phyloP scores from a whole-genome alignment of 225 moss, liverwort and hornwort genomes.

The Climacium dendroides region DNA sequence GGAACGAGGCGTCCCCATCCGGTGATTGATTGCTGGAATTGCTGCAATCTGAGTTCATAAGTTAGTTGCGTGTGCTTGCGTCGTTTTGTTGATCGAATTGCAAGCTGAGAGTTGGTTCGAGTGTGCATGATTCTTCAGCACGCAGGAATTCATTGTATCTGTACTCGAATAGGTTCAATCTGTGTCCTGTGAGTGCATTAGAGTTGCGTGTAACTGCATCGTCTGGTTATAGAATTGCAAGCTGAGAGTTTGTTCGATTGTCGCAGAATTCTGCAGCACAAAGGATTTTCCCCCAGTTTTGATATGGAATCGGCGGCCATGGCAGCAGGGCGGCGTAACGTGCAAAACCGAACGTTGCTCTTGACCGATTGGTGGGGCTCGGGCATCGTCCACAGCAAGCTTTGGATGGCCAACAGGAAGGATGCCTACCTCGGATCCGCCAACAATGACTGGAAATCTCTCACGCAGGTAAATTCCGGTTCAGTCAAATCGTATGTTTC shows the following conservation, averaged over 20 bases:
- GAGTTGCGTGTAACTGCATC: background rate
- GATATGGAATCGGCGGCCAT: conserved; percentile 35
- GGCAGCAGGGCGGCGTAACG: conserved; percentile 40
- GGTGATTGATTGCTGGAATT: conserved; percentile 4
- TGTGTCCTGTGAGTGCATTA: background rate
- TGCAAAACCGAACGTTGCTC: conserved; percentile 45
- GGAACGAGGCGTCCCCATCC: conserved; percentile 40
- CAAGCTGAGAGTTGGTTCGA: background rate
- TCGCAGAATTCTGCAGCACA: conserved; percentile 44
- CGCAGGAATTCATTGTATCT: background rate
- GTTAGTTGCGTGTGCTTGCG: background rate
- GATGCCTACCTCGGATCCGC: conserved; percentile 63
- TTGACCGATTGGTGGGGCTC: conserved; percentile 50
- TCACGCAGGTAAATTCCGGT: conserved; percentile 33
- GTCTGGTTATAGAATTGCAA: background rate
- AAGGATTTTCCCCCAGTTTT: conserved; percentile 36
- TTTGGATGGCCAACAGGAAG: conserved; percentile 55
- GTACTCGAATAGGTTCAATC: background rate
- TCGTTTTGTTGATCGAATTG: background rate
- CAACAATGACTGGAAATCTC: conserved; percentile 81
- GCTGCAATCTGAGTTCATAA: background rate
- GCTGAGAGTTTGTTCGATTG: background rate
- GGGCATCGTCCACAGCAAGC: conserved; percentile 50
- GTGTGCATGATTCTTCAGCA: background rate
- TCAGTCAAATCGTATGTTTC: background rate